Conservation (phyloP, 305 asterid species). For the Fraxinus baroniana region DNA sequence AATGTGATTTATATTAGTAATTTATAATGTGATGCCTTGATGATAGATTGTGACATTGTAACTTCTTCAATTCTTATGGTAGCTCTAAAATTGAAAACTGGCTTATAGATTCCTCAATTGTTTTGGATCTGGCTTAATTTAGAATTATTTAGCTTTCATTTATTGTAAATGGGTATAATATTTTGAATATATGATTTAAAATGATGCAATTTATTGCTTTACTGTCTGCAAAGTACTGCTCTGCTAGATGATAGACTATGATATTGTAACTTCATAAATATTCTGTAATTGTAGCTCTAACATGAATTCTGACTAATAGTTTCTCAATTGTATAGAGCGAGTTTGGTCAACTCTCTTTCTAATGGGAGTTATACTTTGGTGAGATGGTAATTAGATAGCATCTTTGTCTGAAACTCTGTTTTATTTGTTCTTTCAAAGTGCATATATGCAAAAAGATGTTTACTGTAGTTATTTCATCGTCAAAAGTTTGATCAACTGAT, state of each 20-base stretch:
- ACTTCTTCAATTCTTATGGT: background rate
- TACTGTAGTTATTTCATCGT: background rate
- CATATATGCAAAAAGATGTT: background rate
- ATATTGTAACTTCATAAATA: background rate
- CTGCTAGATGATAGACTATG: background rate
- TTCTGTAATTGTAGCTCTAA: background rate
- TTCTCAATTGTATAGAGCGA: background rate
- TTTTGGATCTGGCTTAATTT: background rate
- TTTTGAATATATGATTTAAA: background rate
- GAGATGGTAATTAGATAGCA: background rate
- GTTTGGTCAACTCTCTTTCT: background rate
- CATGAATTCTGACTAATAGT: background rate
- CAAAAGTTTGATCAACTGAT: background rate
- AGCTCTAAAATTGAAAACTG: background rate
- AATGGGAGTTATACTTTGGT: background rate
- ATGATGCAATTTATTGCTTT: background rate
- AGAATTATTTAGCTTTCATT: background rate
- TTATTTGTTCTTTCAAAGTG: background rate
- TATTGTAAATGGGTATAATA: background rate
- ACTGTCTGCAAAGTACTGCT: background rate
- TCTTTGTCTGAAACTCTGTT: background rate
- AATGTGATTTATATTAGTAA: background rate
- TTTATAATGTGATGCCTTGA: background rate
- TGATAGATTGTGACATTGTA: background rate
- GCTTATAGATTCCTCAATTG: background rate